Conservation (phyloP, 352 stramenopile genomes). For the Phytophthora tubulina region DNA sequence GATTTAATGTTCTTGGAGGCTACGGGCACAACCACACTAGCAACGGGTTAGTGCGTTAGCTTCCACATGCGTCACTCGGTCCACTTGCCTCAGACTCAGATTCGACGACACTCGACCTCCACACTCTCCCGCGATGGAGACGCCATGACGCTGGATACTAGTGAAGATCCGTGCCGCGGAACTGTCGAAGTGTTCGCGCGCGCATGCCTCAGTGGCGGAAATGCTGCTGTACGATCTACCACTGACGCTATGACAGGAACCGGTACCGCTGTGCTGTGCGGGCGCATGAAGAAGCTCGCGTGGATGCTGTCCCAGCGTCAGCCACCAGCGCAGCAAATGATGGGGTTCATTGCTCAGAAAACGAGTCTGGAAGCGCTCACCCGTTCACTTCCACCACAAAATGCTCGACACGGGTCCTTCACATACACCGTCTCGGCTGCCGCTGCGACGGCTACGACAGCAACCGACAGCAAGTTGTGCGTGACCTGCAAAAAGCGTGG, state of each 20-base stretch:
- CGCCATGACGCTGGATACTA: constrained; percentile 28
- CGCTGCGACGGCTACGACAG: constrained; percentile 21
- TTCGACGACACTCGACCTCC: constrained; percentile 50
- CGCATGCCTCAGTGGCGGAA: constrained; percentile 44
- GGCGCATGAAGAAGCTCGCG: constrained; percentile 72
- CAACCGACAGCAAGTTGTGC: constrained; percentile 39
- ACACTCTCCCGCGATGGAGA: constrained; percentile 60
- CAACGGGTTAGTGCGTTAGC: constrained; percentile 61
- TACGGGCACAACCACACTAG: constrained; percentile 53
- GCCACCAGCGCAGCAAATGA: constrained; percentile 19
- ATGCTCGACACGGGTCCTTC: constrained; percentile 27
- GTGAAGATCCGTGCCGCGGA: constrained; percentile 29
- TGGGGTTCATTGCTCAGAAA: constrained; percentile 27
- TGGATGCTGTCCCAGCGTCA: constrained; percentile 59
- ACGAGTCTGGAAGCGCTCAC: constrained; percentile 33
- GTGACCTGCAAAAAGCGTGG: constrained; percentile 51
- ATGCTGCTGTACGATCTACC: constrained; percentile 39
- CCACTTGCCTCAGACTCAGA: constrained; percentile 57
- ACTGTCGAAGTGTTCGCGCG: constrained; percentile 45
- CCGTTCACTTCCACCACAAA: constrained; percentile 34
- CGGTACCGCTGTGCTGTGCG: constrained; percentile 52
- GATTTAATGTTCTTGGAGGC: constrained; percentile 70
- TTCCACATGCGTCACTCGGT: constrained; percentile 76
- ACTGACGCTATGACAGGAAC: constrained; percentile 46
- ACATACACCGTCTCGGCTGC: constrained; percentile 42